Conservation (phyloP, 768 basidiomycete genomes). For the Lyophyllum semitale region DNA sequence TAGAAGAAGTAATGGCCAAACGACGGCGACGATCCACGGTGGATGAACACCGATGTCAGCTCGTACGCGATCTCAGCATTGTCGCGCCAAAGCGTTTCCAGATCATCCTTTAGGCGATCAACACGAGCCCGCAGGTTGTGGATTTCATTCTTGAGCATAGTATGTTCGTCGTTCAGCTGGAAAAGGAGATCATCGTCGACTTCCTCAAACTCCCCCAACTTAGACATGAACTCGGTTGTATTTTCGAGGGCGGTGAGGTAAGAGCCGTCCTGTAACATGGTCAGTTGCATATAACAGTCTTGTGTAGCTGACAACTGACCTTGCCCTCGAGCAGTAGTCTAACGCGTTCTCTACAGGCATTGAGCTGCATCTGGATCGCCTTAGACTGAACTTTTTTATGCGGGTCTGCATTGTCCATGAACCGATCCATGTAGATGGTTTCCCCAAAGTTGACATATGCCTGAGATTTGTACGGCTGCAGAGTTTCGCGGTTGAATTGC, state of each 20-base stretch:
- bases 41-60: slow-evolving; percentile 92
- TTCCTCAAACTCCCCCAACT: slow-evolving; percentile 45
- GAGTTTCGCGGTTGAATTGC: slow-evolving; percentile 90
- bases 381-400: slow-evolving; percentile 74
- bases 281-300: background rate
- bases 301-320: slow-evolving; percentile 38
- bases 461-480: slow-evolving; percentile 94
- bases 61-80: slow-evolving; percentile 76
- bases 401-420: slow-evolving; percentile 74
- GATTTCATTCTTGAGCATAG: slow-evolving; percentile 55
- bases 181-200: slow-evolving; percentile 60
- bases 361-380: slow-evolving; percentile 67
- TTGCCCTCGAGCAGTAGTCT: slow-evolving; percentile 71
- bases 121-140: slow-evolving; percentile 52
- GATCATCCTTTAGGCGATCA: slow-evolving; percentile 57
- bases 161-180: slow-evolving; percentile 56
- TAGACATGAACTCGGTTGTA: slow-evolving; percentile 58
- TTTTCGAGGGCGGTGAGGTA: slow-evolving; percentile 57
- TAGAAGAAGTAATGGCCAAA: slow-evolving; percentile 98
- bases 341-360: slow-evolving; percentile 63
- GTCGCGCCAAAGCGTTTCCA: slow-evolving; percentile 78
- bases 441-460: slow-evolving; percentile 92
- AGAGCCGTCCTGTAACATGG: slow-evolving; percentile 54
- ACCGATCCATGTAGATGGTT: slow-evolving; percentile 89
- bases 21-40: slow-evolving; percentile 84